phyloP scores from a whole-genome alignment of 1,139 yeast genomes.

The Pichia sorboxylosa region DNA sequence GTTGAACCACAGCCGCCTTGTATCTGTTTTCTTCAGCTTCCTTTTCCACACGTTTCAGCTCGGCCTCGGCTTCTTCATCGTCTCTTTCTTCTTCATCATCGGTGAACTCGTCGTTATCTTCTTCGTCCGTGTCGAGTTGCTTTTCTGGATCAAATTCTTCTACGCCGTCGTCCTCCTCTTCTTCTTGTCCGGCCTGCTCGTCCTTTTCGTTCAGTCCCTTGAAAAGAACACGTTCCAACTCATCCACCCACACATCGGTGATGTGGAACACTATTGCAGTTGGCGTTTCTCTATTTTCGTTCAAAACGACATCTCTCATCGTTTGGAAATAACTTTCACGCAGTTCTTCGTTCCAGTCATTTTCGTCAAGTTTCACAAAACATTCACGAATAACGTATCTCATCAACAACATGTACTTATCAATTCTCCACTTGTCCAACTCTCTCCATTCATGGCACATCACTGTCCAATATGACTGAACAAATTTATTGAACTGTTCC shows the following conservation, averaged over 20 bases:
- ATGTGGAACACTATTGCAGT: slow-evolving; percentile 77
- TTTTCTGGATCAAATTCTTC: slow-evolving; percentile 35
- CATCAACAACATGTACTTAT: slow-evolving; percentile 71
- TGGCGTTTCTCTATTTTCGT: slow-evolving; percentile 51
- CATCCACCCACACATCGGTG: slow-evolving; percentile 76
- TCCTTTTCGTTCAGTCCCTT: slow-evolving; percentile 37
- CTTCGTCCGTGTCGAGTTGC: slow-evolving; percentile 17
- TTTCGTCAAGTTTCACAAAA: slow-evolving; percentile 41
- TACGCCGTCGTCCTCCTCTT: slow-evolving; percentile 26
- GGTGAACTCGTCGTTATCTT: slow-evolving; percentile 15
- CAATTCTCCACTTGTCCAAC: slow-evolving; percentile 78
- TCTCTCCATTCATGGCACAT: slow-evolving; percentile 74
- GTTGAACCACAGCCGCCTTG: too few relatives aligned
- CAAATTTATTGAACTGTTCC: slow-evolving; percentile 37
- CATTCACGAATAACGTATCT: slow-evolving; percentile 66
- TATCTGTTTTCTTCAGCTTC: too few relatives aligned
- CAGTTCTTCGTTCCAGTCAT: slow-evolving; percentile 45
- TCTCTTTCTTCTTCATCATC: slow-evolving; percentile 22
- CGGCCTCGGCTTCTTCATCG: slow-evolving; percentile 24
- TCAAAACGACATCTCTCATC: slow-evolving; percentile 29
- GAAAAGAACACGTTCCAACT: slow-evolving; percentile 57
- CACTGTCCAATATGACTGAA: slow-evolving; percentile 73
- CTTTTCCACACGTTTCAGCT: slow-evolving; percentile 2
- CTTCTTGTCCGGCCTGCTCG: slow-evolving; percentile 25
- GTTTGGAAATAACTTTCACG: slow-evolving; percentile 37